Conservation (phyloP, 345 rosid genomes). For the Rubroshorea leprosula region DNA sequence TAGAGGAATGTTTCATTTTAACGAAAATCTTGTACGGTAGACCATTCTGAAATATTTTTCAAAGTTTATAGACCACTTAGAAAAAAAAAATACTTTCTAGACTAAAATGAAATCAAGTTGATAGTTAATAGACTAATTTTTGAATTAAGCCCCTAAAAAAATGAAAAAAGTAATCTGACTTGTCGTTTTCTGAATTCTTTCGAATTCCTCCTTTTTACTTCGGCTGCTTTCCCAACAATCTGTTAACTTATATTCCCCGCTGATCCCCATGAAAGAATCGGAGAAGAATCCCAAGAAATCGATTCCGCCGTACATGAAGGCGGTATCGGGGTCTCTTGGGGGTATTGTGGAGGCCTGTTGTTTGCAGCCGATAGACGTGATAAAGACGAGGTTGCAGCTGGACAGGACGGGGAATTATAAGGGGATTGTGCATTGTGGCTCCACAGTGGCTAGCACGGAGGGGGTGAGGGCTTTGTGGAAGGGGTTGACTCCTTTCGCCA, state of each 20-base stretch:
- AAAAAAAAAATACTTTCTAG: too few species aligned
- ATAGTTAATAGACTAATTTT: too few species aligned
- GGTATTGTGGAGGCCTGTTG: conserved; percentile 85
- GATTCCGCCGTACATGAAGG: conserved; percentile 86
- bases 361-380: conserved; percentile 91
- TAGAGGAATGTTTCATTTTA: too few species aligned
- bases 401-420: conserved; percentile 60
- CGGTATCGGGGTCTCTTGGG: conserved; percentile 78
- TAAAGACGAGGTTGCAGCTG: conserved; percentile 88
- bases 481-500: conserved; percentile 94
- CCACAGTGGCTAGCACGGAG: conserved; percentile 57
- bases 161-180: too few species aligned
- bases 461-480: conserved; percentile 95
- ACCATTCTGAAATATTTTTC: too few species aligned
- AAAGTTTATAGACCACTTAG: too few species aligned
- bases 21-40: too few species aligned
- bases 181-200: too few species aligned
- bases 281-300: conserved; percentile 16
- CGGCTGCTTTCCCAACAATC: too few species aligned
- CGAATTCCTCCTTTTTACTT: too few species aligned
- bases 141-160: too few species aligned
- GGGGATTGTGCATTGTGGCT: conserved; percentile 80
- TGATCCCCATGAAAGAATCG: conserved; percentile 5
- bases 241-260: neutral
- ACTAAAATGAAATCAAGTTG: too few species aligned